These are phyloP conservation scores for Pyrenophora tritici-repentis DNA, from an alignment of 2,329 filamentous ascomycete species.

Conservation along the genomic window DNA sequence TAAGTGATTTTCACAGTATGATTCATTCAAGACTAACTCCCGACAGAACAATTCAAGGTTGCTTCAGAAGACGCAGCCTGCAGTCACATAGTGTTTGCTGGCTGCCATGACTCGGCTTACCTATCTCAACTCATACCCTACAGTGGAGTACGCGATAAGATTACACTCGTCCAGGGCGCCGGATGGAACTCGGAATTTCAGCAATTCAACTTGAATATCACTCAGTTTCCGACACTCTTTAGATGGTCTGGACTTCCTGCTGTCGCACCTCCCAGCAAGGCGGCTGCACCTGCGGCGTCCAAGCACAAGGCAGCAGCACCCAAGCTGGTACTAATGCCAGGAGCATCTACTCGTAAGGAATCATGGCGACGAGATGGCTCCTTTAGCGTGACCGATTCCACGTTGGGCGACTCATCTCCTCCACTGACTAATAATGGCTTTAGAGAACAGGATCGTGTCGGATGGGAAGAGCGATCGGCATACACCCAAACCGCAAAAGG, in stretches of 20 bases:
- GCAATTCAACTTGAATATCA: slow-evolving; percentile 56
- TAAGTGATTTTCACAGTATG: slow-evolving; percentile 22
- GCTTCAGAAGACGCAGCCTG: slow-evolving; percentile 65
- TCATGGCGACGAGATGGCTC: slow-evolving; percentile 14
- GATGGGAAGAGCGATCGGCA: slow-evolving; percentile 7
- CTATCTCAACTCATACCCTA: slow-evolving; percentile 61
- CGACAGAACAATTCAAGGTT: slow-evolving; percentile 49
- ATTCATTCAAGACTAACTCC: slow-evolving; percentile 5
- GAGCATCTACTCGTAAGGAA: slow-evolving; percentile 8
- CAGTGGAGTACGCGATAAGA: slow-evolving; percentile 54
- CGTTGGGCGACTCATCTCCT: slow-evolving; percentile 3
- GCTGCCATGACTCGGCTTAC: slow-evolving; percentile 65
- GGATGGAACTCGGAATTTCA: slow-evolving; percentile 60
- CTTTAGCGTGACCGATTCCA: slow-evolving; percentile 7
- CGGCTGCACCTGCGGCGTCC: neutral
- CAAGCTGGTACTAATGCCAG: slow-evolving; percentile 1
- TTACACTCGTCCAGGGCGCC: slow-evolving; percentile 61
- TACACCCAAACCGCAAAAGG: neutral
- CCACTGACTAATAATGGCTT: slow-evolving; percentile 10
- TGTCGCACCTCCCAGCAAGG: slow-evolving; percentile 7
- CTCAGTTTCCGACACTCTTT: slow-evolving; percentile 60
- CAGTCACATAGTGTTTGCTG: slow-evolving; percentile 67
- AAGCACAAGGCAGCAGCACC: slow-evolving; percentile 8
- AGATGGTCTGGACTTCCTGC: slow-evolving; percentile 40
- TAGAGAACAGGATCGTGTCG: slow-evolving; percentile 8